Base-by-base conservation (phyloP, 768 basidiomycete species). In the Cystoderma amianthinum region DNA sequence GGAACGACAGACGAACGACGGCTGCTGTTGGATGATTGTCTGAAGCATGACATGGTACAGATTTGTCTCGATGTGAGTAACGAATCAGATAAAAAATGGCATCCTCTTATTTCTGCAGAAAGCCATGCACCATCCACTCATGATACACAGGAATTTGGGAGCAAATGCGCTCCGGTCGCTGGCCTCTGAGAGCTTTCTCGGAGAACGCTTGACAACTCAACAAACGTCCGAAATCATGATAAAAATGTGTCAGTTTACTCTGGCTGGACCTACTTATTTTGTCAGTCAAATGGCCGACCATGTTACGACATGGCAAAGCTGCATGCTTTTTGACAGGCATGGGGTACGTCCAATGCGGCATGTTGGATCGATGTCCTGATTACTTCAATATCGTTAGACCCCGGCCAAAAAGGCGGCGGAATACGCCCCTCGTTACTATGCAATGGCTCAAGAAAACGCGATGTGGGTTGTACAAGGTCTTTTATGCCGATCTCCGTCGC, bases 261-360 rank as follows among this genome's bases (percentile, higher is more conserved):
- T 60, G 5, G 35, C 44, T 9, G 56, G 59, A 2, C 56, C 56
- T 11, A 48, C 54, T n/a, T 37, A 47, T 6, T 52, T 42, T 41
- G 38, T 45, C 15, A 39, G 50, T 4, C 45, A 57, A 34, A 34
- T 60, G 15, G 34, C 38, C 4, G 38, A 51, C 28, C 50, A 49
- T 5, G 30, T 19, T 3, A 56, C 52, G 5, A 61, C 51, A 38
- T 54, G 58, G 50, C 63, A 62, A 49, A 58, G 46, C n/a, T 39
- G 18, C 12, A 41, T 42, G 36, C 36, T 42, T 30, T 48, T 47
- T 37, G 41, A 41, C 15, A 43, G 38, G 12, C 46, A 47, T 19
- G 21, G 36, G 6, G 53, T 50, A 25, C 16, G 39, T 41, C 16
- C 5, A 1, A 10, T 28, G 25, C 25, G 25, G n/a, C 25, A 7